Percentiles rank a stretch among this genome's conserved stretches.
phyloP scores from a whole-genome alignment of 495 filamentous ascomycete genomes.

The Aspergillus hancockii region DNA sequence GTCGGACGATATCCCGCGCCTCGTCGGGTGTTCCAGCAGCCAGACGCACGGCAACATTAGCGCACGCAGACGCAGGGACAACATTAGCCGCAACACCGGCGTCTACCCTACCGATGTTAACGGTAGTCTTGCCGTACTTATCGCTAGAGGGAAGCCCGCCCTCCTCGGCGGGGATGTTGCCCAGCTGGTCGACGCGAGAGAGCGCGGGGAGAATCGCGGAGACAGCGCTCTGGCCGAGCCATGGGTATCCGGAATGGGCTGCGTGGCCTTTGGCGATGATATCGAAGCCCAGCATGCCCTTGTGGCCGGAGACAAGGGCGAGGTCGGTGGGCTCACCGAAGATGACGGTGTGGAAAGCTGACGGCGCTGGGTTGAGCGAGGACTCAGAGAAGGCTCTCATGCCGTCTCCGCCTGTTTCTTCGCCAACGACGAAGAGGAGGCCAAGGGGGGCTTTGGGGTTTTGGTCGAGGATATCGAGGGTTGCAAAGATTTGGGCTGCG shows the following conservation, averaged over 20 bases:
- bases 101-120: slow-evolving; percentile 77
- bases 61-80: slow-evolving; percentile 70
- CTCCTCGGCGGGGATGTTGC: slow-evolving; percentile 35
- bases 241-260: slow-evolving; percentile 87
- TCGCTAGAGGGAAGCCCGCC: slow-evolving; percentile 68
- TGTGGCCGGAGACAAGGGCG: slow-evolving; percentile 85
- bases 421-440: slow-evolving; percentile 87
- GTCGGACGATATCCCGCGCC: slow-evolving; percentile 51
- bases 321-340: slow-evolving; percentile 91
- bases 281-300: slow-evolving; percentile 69
- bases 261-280: slow-evolving; percentile 72
- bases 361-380: slow-evolving; percentile 33
- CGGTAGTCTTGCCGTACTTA: slow-evolving; percentile 80
- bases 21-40: slow-evolving; percentile 66
- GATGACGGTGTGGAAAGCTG: slow-evolving; percentile 66
- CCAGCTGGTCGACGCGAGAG: slow-evolving; percentile 57
- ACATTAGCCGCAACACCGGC: slow-evolving; percentile 91
- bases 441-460: slow-evolving; percentile 52
- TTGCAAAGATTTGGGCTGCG: slow-evolving; percentile 72
- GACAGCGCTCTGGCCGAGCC: slow-evolving; percentile 78
- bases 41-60: slow-evolving; percentile 68
- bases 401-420: slow-evolving; percentile 80
- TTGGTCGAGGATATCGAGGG: slow-evolving; percentile 57
- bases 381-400: slow-evolving; percentile 62
- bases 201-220: slow-evolving; percentile 71